Evolutionary conservation across 352 stramenopile genomes (phyloP).

Genomic region (Peronospora belbahrii): DNA sequence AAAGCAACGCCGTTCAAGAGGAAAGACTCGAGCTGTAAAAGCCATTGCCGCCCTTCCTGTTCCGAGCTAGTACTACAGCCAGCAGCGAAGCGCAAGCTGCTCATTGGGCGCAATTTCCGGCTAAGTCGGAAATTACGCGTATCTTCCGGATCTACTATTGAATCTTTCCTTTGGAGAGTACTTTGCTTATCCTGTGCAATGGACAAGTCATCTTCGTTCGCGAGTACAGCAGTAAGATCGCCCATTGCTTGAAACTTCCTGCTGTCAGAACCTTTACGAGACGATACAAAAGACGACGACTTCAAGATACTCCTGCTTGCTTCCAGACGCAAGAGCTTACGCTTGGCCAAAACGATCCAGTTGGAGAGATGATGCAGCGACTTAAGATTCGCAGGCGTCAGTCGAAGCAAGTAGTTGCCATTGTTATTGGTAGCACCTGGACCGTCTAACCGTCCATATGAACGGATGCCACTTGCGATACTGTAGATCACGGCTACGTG

Average conservation of each 20-base stretch:
- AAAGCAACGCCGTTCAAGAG: slow-evolving; percentile 48
- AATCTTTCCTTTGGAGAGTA: slow-evolving; percentile 22
- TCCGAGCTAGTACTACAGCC: slow-evolving; percentile 42
- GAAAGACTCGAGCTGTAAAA: slow-evolving; percentile 65
- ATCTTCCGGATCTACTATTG: slow-evolving; percentile 24
- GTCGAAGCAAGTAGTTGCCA: slow-evolving; percentile 20
- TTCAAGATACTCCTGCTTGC: slow-evolving; percentile 15
- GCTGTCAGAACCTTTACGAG: slow-evolving; percentile 15
- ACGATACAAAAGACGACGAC: slow-evolving; percentile 7
- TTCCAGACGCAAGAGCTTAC: slow-evolving; percentile 55
- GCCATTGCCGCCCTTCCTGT: slow-evolving; percentile 52
- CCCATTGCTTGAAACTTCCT: slow-evolving; percentile 33
- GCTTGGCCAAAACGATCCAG: slow-evolving; percentile 72
- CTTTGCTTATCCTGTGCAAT: not conserved
- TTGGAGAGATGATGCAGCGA: slow-evolving; percentile 66
- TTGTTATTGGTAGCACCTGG: slow-evolving; percentile 1
- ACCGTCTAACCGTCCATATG: slow-evolving; percentile 33
- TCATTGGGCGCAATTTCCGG: slow-evolving; percentile 73
- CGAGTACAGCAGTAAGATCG: slow-evolving; percentile 36
- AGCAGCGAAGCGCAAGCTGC: slow-evolving; percentile 68
- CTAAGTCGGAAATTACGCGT: slow-evolving; percentile 53
- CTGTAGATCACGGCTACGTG: slow-evolving; percentile 46
- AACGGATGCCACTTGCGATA: slow-evolving; percentile 41
- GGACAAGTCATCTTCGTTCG: slow-evolving; percentile 30
- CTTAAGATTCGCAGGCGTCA: slow-evolving; percentile 63